These are phyloP conservation scores for Avena eriantha DNA, from an alignment of 176 grass and related monocot genomes.

Conservation along the genomic window DNA sequence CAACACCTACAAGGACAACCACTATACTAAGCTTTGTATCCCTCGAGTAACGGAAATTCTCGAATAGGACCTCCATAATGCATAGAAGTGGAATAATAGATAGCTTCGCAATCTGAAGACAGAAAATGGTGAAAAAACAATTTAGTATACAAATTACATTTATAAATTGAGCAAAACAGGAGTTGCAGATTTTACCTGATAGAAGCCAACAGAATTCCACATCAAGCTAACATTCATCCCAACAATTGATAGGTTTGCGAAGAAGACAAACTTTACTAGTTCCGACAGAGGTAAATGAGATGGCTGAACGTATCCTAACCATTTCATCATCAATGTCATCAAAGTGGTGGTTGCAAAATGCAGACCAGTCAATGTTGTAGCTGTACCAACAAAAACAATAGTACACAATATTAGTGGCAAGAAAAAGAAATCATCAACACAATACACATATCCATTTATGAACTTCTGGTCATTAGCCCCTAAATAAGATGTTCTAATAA, in stretches of 20 bases:
- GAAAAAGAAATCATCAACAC: background rate
- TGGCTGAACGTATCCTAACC: conserved; percentile 61
- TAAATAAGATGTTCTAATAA: background rate
- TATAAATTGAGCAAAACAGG: background rate
- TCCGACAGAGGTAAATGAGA: conserved; percentile 55
- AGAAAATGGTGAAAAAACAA: conserved; percentile 9
- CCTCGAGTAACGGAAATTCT: conserved; percentile 61
- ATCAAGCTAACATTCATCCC: conserved; percentile 71
- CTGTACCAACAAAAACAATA: conserved; percentile 35
- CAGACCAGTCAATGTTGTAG: conserved; percentile 68
- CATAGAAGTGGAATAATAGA: conserved; percentile 61
- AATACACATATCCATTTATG: conserved; percentile 16
- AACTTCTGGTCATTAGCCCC: conserved; percentile 20
- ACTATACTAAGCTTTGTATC: conserved; percentile 66
- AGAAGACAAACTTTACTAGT: conserved; percentile 61
- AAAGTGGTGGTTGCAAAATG: conserved; percentile 62
- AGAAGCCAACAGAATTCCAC: conserved; percentile 77
- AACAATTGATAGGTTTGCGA: conserved; percentile 65
- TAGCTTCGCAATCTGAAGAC: conserved; percentile 55
- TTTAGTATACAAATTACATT: conserved; percentile 3
- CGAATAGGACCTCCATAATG: conserved; percentile 55
- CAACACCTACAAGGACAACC: conserved; percentile 62
- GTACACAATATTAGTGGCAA: conserved; percentile 12
- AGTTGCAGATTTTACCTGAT: conserved; percentile 52
- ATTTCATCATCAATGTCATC: conserved; percentile 58